A percentile compares a stretch with the other conserved stretches of the same genome.
These are phyloP conservation scores for Pythium volutum DNA, from an alignment of 352 stramenopile genomes.

Conservation along the genomic window DNA sequence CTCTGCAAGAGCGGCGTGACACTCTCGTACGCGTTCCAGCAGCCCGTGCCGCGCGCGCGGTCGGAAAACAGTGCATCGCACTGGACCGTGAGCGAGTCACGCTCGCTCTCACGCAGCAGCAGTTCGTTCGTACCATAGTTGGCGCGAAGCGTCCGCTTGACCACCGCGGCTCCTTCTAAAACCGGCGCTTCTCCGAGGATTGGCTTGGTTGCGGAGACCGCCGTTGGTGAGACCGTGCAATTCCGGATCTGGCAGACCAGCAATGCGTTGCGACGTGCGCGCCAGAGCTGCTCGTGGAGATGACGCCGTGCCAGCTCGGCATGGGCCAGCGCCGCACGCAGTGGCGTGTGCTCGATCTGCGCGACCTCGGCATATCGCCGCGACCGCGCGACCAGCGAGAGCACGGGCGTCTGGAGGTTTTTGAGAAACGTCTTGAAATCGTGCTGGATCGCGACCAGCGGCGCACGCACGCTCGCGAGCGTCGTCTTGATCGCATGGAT, in stretches of 20 bases:
- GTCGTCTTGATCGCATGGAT: slow-evolving; percentile 37
- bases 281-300: slow-evolving; percentile 73
- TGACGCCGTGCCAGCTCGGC: slow-evolving; percentile 51
- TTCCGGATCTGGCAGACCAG: slow-evolving; percentile 71
- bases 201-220: slow-evolving; percentile 11
- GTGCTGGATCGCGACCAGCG: slow-evolving; percentile 47
- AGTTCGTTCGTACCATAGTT: slow-evolving; percentile 63
- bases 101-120: slow-evolving; percentile 35
- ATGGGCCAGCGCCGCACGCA: slow-evolving; percentile 39
- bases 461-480: slow-evolving; percentile 41
- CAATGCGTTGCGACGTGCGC: slow-evolving; percentile 44
- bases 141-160: slow-evolving; percentile 33
- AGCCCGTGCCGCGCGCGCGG: slow-evolving; percentile 34
- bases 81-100: slow-evolving; percentile 38
- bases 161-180: too few relatives aligned
- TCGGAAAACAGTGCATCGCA: slow-evolving; percentile 69
- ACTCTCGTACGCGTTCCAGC: slow-evolving; percentile 54
- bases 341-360: slow-evolving; percentile 48
- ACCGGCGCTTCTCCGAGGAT: background rate
- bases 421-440: slow-evolving; percentile 53
- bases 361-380: slow-evolving; percentile 45
- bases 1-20: slow-evolving; percentile 61
- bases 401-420: slow-evolving; percentile 45
- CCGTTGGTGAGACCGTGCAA: too few relatives aligned
- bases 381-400: slow-evolving; percentile 46